Conservation (phyloP, 352 stramenopile species). For the Phytophthora macrochlamydospora region DNA sequence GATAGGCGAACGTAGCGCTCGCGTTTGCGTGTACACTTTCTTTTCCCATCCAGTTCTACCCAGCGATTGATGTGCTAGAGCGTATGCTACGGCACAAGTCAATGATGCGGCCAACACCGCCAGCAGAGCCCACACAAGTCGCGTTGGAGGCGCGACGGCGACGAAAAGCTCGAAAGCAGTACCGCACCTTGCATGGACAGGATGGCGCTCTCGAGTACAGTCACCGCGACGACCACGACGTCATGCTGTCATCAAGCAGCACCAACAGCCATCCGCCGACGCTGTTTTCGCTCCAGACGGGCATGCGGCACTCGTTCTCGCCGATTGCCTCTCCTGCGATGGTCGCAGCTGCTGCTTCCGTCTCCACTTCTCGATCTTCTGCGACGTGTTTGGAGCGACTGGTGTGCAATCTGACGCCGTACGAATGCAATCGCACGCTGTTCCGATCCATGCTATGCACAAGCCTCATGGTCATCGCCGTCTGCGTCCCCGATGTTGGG, state of each 20-base stretch:
- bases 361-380: conserved; percentile 20
- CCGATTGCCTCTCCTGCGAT: conserved; percentile 28
- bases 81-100: conserved; percentile 56
- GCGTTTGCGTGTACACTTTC: conserved; percentile 77
- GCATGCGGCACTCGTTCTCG: conserved; percentile 31
- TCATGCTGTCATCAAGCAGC: conserved; percentile 22
- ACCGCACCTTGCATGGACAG: conserved; percentile 23
- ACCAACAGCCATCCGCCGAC: conserved; percentile 11
- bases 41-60: conserved; percentile 86
- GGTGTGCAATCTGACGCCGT: conserved; percentile 61
- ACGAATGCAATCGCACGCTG: conserved; percentile 80
- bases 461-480: conserved; percentile 68
- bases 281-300: conserved; percentile 27
- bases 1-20: conserved; percentile 68
- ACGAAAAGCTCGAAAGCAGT: conserved; percentile 34
- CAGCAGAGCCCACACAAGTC: conserved; percentile 29
- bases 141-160: conserved; percentile 27
- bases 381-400: conserved; percentile 46
- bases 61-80: conserved; percentile 75
- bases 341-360: conserved; percentile 19
- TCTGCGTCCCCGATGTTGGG: conserved; percentile 76
- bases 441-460: conserved; percentile 87
- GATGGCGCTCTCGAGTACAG: conserved; percentile 20
- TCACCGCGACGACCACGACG: conserved; percentile 17
- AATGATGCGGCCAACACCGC: conserved; percentile 39